Conservation (phyloP, 306 rosid genomes). For the Delonix regia region DNA sequence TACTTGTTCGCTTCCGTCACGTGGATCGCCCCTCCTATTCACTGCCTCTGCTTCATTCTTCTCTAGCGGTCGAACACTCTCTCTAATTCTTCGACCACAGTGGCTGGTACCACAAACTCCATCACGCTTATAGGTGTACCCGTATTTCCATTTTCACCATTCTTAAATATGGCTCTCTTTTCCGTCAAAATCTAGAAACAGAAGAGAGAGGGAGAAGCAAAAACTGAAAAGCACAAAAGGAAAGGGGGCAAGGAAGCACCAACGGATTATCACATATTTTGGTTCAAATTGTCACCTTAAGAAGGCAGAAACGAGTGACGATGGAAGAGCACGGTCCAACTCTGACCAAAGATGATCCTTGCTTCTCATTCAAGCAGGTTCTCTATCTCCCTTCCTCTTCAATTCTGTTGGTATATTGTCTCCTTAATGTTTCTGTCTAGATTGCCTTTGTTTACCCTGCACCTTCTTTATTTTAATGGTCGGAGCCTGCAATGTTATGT, state of each 20-base stretch:
- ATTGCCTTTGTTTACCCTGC: neutral
- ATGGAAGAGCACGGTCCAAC: conserved; percentile 25
- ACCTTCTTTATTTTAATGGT: neutral
- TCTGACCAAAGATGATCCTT: conserved; percentile 18
- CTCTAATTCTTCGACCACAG: too few relatives aligned
- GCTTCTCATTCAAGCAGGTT: conserved; percentile 9
- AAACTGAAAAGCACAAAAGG: conserved; percentile 1
- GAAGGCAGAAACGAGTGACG: neutral
- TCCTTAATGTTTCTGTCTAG: neutral
- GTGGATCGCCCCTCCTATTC: too few relatives aligned
- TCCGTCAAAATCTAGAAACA: neutral
- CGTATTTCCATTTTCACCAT: too few relatives aligned
- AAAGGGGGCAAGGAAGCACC: neutral
- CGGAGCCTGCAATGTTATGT: conserved; percentile 4
- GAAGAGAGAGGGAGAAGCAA: neutral
- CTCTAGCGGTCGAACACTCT: too few relatives aligned
- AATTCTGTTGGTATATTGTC: neutral
- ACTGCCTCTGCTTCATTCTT: too few relatives aligned
- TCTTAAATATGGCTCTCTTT: too few relatives aligned
- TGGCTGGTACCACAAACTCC: too few relatives aligned
- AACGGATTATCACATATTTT: neutral
- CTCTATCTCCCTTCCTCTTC: neutral
- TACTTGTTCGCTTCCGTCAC: too few relatives aligned
- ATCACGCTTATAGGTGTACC: too few relatives aligned
- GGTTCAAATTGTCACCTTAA: neutral